A percentile compares a stretch with the other conserved stretches of the same genome.
Evolutionary conservation across 495 filamentous ascomycete species (phyloP).

Genomic region (Aspergillus steynii): DNA sequence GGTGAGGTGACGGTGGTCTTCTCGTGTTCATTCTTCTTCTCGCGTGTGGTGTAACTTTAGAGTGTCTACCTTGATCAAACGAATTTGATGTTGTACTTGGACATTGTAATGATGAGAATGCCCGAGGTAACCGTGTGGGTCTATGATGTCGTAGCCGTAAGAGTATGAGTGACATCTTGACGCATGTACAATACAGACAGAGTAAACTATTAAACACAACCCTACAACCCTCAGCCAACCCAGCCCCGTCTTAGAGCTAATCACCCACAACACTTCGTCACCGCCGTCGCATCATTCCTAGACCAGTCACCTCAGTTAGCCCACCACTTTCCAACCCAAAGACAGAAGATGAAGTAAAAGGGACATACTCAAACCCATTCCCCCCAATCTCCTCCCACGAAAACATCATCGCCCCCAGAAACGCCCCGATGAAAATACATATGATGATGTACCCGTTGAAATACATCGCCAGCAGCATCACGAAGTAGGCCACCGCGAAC

Average conservation of each 20-base stretch:
- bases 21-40: constrained; percentile 11
- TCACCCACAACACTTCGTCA: constrained; percentile 39
- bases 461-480: constrained; percentile 71
- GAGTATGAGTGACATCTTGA: too few species aligned
- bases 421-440: constrained; percentile 63
- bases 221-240: not conserved
- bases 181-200: too few species aligned
- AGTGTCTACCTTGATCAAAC: constrained; percentile 19
- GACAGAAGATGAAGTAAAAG: not conserved
- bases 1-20: constrained; percentile 5
- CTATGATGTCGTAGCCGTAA: too few species aligned
- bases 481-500: constrained; percentile 69
- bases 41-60: constrained; percentile 29
- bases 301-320: not conserved
- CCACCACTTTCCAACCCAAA: not conserved
- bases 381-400: constrained; percentile 50
- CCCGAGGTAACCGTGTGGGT: too few species aligned
- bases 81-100: constrained; percentile 4
- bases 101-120: too few species aligned
- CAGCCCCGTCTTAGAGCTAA: not conserved
- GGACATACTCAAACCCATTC: constrained; percentile 16
- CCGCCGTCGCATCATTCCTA: constrained; percentile 36
- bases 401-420: constrained; percentile 59
- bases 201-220: not conserved
- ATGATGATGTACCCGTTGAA: constrained; percentile 67